Conservation (phyloP, 2,329 filamentous ascomycete species). For the Colletotrichum higginsianum region DNA sequence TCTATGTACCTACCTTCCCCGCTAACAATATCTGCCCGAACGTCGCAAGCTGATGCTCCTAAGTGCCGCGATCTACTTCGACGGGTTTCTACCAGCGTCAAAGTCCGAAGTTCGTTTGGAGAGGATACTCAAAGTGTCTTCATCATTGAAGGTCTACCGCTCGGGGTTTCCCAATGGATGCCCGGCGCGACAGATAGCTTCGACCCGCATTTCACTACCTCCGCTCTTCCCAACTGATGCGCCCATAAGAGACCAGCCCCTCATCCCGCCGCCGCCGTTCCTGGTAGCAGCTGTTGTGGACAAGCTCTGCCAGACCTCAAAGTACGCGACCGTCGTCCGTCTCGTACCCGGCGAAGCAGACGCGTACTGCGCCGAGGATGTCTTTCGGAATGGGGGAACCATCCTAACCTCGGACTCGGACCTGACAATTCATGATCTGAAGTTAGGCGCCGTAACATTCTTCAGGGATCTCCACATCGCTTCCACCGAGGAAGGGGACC, state of each 20-base stretch:
- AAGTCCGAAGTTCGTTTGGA: conserved; percentile 76
- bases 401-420: conserved; percentile 92
- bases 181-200: conserved; percentile 43
- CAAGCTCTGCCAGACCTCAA: conserved; percentile 65
- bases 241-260: conserved; percentile 51
- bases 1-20: conserved; percentile 69
- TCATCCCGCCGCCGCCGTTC: conserved; percentile 74
- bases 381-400: conserved; percentile 67
- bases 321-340: conserved; percentile 60
- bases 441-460: conserved; percentile 76
- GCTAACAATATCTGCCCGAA: background rate
- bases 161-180: conserved; percentile 50
- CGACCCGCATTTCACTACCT: conserved; percentile 19
- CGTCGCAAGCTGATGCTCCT: conserved; percentile 9
- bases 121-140: conserved; percentile 72
- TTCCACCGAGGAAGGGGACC: conserved; percentile 42
- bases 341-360: conserved; percentile 91
- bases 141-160: conserved; percentile 66
- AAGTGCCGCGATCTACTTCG: conserved; percentile 84
- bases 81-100: conserved; percentile 80
- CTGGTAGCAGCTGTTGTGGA: conserved; percentile 85
- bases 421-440: conserved; percentile 81
- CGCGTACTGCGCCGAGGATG: conserved; percentile 78
- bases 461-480: conserved; percentile 72
- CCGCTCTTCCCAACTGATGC: conserved; percentile 47